These are phyloP conservation scores for Elongisporangium senticosum DNA, from an alignment of 352 stramenopile genomes.

Conservation along the genomic window DNA sequence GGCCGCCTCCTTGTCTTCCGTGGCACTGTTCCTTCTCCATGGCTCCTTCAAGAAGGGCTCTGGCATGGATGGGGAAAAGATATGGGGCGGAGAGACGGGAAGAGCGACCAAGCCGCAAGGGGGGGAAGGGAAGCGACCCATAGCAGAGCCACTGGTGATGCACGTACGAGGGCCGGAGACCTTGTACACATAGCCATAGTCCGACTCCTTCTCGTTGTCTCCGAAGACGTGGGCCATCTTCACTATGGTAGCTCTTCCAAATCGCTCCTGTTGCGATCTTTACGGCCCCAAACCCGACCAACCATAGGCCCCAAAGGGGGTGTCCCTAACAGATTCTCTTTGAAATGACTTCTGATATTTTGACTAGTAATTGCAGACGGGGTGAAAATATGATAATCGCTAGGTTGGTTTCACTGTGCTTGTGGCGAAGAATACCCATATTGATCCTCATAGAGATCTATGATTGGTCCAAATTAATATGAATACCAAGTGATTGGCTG, in stretches of 20 bases:
- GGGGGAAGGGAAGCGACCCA: neutral
- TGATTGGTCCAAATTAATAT: conserved; percentile 25
- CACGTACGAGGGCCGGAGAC: conserved; percentile 95
- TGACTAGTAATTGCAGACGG: neutral
- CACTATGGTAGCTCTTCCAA: conserved; percentile 2
- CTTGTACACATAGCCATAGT: conserved; percentile 99
- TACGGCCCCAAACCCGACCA: neutral
- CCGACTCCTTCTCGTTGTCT: conserved; percentile 84
- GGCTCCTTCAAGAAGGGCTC: neutral
- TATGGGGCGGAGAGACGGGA: neutral
- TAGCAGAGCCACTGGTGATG: neutral
- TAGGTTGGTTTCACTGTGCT: neutral
- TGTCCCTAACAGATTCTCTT: neutral
- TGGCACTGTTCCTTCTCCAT: neutral
- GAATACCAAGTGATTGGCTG: neutral
- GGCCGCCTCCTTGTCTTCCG: neutral
- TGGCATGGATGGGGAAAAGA: neutral
- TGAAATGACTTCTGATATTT: neutral
- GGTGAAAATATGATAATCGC: conserved; percentile 1
- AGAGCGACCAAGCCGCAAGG: neutral
- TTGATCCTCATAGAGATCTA: neutral
- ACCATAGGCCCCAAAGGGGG: neutral
- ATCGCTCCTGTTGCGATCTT: conserved; percentile 23
- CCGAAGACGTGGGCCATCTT: conserved; percentile 80
- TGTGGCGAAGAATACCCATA: neutral